Base-by-base conservation (phyloP, 1,284 basidiomycete genomes). In the Cutaneotrichosporon curvatum region DNA sequence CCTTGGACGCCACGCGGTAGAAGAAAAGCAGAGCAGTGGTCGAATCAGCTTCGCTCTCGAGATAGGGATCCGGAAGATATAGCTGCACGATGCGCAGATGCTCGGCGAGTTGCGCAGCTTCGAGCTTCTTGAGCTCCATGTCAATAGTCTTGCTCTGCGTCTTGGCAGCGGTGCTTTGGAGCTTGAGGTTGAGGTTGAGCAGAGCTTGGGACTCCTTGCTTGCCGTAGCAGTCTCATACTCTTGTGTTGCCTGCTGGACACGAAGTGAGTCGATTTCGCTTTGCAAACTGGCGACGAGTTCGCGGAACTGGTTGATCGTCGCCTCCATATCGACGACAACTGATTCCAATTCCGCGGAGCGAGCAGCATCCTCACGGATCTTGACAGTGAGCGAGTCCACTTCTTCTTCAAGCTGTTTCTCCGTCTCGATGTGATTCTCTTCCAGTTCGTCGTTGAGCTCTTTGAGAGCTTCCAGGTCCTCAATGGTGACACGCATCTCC, bases 381-480 rank as follows among this genome's bases (percentile, higher is more conserved):
- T 83, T 78, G 11, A 15, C 20, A 1, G 25, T 28, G 32, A 44
- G 65, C 78, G 43, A 40, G 86, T 88, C 84, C 35, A 97, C 78
- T 48, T 96, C 92, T 47, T 88, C 88, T 60, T 92, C 84, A 55
- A 98, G 73, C 34, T 85, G 81, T 70, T 87, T 90, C 73, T 97
- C 94, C 0, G 90, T 89, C 70, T 96, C 94, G 7, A 88, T 69
- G 59, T 98, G 94, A 61, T 87, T 90, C 72, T 98, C 94, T 69
- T 98, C 95, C 3, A 99, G 78, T 71, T 99, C 95, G 58, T 98
- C 94, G 55, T 84, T 90, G 45, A 99, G 82, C 60, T 97, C 92
- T 68, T 92, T 89, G 42, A 98, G 79, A 12, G 92, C 83, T 64
- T 98, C 94, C 14, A 96, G 80, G 63, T 98, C 94, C 64, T 97